Percentiles rank a stretch among this genome's conserved stretches.
Evolutionary conservation across 352 stramenopile genomes (phyloP).

Genomic region (Phytophthora nicotianae): DNA sequence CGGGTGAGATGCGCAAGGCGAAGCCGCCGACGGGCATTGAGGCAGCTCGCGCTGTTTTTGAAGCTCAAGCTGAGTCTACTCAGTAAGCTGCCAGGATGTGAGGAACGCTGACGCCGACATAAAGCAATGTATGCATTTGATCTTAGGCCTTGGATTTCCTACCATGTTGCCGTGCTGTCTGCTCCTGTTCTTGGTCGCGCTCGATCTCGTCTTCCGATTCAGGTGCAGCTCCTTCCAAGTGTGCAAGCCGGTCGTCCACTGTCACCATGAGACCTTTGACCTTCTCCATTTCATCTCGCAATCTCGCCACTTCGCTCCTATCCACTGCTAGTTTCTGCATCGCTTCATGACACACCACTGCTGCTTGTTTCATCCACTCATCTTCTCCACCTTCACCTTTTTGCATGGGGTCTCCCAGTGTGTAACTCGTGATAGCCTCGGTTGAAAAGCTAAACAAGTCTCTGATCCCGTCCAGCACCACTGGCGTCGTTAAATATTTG

Average conservation of each 20-base stretch:
- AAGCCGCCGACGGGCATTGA: conserved; percentile 67
- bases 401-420: conserved; percentile 71
- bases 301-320: conserved; percentile 49
- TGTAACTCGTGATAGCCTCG: conserved; percentile 76
- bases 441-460: conserved; percentile 78
- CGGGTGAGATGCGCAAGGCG: conserved; percentile 85
- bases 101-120: conserved; percentile 19
- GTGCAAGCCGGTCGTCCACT: conserved; percentile 70
- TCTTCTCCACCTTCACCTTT: conserved; percentile 8
- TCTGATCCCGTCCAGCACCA: conserved; percentile 63
- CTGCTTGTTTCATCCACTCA: conserved; percentile 31
- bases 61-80: conserved; percentile 34
- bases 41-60: conserved; percentile 52
- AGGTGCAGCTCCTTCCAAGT: conserved; percentile 55
- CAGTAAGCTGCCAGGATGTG: conserved; percentile 19
- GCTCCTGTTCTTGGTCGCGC: conserved; percentile 26
- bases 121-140: conserved; percentile 9
- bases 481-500: conserved; percentile 77
- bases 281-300: conserved; percentile 78
- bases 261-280: conserved; percentile 79
- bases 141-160: conserved; percentile 11
- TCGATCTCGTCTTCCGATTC: conserved; percentile 48
- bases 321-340: conserved; percentile 55
- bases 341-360: conserved; percentile 34
- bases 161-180: conserved; percentile 6